These are phyloP conservation scores for Globisporangium cystogenes DNA, from an alignment of 352 stramenopile species.

Conservation along the genomic window DNA sequence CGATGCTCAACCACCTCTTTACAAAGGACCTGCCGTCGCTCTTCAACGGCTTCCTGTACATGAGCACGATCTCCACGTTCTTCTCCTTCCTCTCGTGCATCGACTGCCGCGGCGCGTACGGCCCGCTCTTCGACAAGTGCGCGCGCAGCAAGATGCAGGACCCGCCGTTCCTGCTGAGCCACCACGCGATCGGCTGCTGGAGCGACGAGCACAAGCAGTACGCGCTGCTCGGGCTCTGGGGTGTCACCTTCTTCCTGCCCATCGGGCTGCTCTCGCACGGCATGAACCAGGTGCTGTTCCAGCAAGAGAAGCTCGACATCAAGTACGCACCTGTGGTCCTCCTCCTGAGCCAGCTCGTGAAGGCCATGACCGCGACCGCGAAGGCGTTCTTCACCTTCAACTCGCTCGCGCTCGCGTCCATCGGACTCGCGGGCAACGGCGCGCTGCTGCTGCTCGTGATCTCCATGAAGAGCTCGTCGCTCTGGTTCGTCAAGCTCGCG, in stretches of 20 bases:
- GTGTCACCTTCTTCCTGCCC: slow-evolving; percentile 50
- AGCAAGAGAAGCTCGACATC: slow-evolving; percentile 52
- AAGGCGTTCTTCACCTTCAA: slow-evolving; percentile 47
- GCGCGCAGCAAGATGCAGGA: background rate
- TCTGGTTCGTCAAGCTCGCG: slow-evolving; percentile 53
- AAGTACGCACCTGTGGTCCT: slow-evolving; percentile 53
- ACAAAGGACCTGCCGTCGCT: slow-evolving; percentile 53
- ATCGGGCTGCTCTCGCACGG: slow-evolving; percentile 49
- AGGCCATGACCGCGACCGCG: slow-evolving; percentile 32
- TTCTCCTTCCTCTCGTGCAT: slow-evolving; percentile 49
- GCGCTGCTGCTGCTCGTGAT: slow-evolving; percentile 31
- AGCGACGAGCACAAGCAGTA: slow-evolving; percentile 31
- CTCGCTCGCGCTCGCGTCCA: slow-evolving; percentile 22
- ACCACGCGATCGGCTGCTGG: slow-evolving; percentile 41
- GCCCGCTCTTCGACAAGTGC: slow-evolving; percentile 10
- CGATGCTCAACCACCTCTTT: slow-evolving; percentile 37
- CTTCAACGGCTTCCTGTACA: slow-evolving; percentile 48
- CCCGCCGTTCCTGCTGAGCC: slow-evolving; percentile 34
- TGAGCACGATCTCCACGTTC: slow-evolving; percentile 55
- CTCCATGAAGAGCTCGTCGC: slow-evolving; percentile 35
- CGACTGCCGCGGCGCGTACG: slow-evolving; percentile 21
- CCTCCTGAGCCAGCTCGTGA: slow-evolving; percentile 47
- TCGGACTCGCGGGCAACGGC: slow-evolving; percentile 32
- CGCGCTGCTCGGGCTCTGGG: slow-evolving; percentile 47
- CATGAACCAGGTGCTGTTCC: slow-evolving; percentile 65